Base-by-base conservation (phyloP, 2,329 filamentous ascomycete genomes). In the Dactylonectria macrodidyma region DNA sequence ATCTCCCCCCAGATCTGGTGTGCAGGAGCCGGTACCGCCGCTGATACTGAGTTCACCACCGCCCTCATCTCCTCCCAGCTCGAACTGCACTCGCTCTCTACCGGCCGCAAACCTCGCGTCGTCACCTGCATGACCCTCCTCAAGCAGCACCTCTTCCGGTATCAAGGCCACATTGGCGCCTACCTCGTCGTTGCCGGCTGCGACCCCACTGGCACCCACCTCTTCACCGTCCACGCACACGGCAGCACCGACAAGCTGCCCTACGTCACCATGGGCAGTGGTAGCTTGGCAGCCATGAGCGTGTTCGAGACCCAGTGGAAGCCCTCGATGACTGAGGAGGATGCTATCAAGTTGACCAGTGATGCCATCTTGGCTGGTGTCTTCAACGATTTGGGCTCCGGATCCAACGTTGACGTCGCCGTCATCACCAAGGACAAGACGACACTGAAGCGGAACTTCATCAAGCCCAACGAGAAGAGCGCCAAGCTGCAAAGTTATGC, bases 101-200 rank as follows among this genome's bases (percentile, higher is more conserved):
- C 96, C 34, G 95, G 95, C 82, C 95, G 96, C 82, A 95, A 96
- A 84, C 95, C 96, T 68, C 95, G 96, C 80, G 97, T 99, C 76
- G 95, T 98, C 75, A 99, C 96, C 71, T 97, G 95, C 88, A 99
- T 99, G 96, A 99, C 96, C 59, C 92, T 99, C 87, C 92, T 99
- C 73, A 99, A 99, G 88, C 96, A 99, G 86, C 96, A 99, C 83
- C 93, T 99, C 71, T 99, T 99, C 92, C 92, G 93, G 77, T 94
- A 99, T 88, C 96, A 99, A 83, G 96, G 96, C 75, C 90, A 99
- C 86, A 97, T 99, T 76, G 96, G 97, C 76, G 96, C 96, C 72
- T 99, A 99, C 84, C 92, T 99, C 66, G 96, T 99, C 74, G 94
- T 99, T 66, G 96, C 96, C 44, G 96, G 96, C 73, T 95, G 97